Evolutionary conservation across 2,329 filamentous ascomycete species (phyloP), one percentile per base, ranked within the genome.

Genomic region (Rosellinia necatrix): DNA sequence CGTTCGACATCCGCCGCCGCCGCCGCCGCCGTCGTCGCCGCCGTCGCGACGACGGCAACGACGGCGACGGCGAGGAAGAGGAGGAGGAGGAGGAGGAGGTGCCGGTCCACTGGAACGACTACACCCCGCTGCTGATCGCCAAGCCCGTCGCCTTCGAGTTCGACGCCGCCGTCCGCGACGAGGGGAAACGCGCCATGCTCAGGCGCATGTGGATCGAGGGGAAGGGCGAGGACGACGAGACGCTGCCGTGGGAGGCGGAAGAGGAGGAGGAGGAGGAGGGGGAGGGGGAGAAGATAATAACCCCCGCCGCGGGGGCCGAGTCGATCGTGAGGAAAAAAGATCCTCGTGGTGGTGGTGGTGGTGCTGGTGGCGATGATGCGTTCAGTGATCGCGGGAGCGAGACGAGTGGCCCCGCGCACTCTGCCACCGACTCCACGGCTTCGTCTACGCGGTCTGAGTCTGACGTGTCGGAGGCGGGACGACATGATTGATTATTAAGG

Each of bases 21-120:
- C 63, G 59, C 6, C 54, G 52, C 6, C 63, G 59, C 6, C 54
- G 52, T 4, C n/a, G n/a, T n/a, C n/a, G n/a, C n/a, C n/a, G n/a
- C n/a, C 44, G 49, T 6, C 66, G 67, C 7, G 43, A 46, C 7
- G 68, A 68, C 35, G 68, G 68, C 6, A 57, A 25, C 32, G 68
- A n/a, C n/a, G n/a, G n/a, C n/a, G n/a, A n/a, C n/a, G n/a, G n/a
- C n/a, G n/a, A n/a, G n/a, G n/a, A n/a, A n/a, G n/a, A n/a, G n/a
- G n/a, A n/a, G n/a, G n/a, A n/a, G n/a, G n/a, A n/a, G n/a, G n/a
- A n/a, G n/a, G n/a, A n/a, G n/a, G n/a, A 70, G 48, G 53, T 76
- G 0, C 70, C 71, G 1, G 72, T 77, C 0, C 75, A 76, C 63
- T 78, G 76, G 76, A 74, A 77, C 60, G 69, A 75, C 38, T 77